phyloP scores from a whole-genome alignment of 495 filamentous ascomycete genomes.

The Neurospora sp. region DNA sequence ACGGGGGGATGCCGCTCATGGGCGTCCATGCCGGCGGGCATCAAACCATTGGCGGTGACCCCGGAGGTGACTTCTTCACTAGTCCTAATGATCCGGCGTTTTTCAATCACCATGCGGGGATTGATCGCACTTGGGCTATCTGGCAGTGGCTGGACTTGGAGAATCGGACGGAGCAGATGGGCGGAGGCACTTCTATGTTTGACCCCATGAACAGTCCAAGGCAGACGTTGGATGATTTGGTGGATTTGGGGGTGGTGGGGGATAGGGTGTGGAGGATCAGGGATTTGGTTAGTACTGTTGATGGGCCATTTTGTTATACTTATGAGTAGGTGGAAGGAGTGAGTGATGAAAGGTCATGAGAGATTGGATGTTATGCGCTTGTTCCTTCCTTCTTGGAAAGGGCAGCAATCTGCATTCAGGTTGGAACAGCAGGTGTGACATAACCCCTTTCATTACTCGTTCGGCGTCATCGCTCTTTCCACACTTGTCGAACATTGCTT shows the following conservation, averaged over 20 bases:
- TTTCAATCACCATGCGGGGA: conserved; percentile 56
- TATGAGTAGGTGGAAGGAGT: conserved; percentile 24
- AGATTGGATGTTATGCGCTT: background rate
- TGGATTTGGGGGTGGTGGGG: conserved; percentile 33
- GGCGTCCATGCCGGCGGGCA: conserved; percentile 35
- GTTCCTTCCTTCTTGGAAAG: background rate
- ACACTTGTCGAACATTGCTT: background rate
- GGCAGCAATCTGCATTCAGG: background rate
- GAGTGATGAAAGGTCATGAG: background rate
- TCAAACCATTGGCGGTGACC: conserved; percentile 33
- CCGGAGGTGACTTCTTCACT: conserved; percentile 39
- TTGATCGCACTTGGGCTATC: conserved; percentile 58
- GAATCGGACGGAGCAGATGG: conserved; percentile 23
- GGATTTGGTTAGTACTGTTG: conserved; percentile 34
- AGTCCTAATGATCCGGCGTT: conserved; percentile 61
- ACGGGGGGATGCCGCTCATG: conserved; percentile 15
- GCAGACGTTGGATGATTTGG: conserved; percentile 31
- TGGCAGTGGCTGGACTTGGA: conserved; percentile 47
- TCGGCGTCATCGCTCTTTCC: background rate
- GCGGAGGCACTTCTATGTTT: conserved; percentile 31
- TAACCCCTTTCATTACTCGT: background rate
- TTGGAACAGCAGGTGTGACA: background rate
- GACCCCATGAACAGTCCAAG: conserved; percentile 18
- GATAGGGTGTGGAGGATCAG: conserved; percentile 31
- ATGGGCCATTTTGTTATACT: conserved; percentile 42